phyloP scores from a whole-genome alignment of 257 asterid species.

The Penstemon davidsonii region DNA sequence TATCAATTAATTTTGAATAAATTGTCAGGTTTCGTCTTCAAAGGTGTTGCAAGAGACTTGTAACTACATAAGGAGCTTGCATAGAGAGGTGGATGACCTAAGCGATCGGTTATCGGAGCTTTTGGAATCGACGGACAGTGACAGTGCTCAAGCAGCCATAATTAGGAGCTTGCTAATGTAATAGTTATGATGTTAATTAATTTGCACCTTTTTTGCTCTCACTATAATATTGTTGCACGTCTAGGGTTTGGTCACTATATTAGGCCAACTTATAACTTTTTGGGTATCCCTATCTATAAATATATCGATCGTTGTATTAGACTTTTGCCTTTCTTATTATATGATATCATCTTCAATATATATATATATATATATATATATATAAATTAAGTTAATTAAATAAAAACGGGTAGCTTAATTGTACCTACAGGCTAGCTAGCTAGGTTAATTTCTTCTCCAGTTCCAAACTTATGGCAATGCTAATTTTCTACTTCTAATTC shows the following conservation, averaged over 20 bases:
- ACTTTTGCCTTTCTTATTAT: slow-evolving; percentile 11
- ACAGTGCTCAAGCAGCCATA: slow-evolving; percentile 86
- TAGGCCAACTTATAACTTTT: slow-evolving; percentile 53
- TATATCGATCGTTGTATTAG: slow-evolving; percentile 28
- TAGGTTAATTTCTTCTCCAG: not conserved
- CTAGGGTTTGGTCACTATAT: slow-evolving; percentile 59
- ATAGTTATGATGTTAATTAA: slow-evolving; percentile 15
- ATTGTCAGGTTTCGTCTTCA: slow-evolving; percentile 71
- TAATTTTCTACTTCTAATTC: slow-evolving; percentile 4
- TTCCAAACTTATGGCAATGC: slow-evolving; percentile 30
- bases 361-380: slow-evolving; percentile 14
- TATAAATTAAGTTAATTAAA: too few species aligned
- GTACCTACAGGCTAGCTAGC: slow-evolving; percentile 7
- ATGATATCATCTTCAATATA: not conserved
- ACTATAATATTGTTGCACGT: slow-evolving; percentile 18
- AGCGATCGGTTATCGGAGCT: slow-evolving; percentile 83
- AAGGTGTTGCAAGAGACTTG: slow-evolving; percentile 96
- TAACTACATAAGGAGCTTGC: slow-evolving; percentile 83
- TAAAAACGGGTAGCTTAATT: slow-evolving; percentile 10
- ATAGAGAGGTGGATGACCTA: slow-evolving; percentile 81
- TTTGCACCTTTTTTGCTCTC: slow-evolving; percentile 16
- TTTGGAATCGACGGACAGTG: slow-evolving; percentile 73
- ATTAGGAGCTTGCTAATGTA: slow-evolving; percentile 89
- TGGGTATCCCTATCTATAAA: slow-evolving; percentile 17
- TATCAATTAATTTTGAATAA: not conserved